Evolutionary conservation across 2,329 filamentous ascomycete genomes (phyloP).

Genomic region (Neofusicoccum umdonicola): DNA sequence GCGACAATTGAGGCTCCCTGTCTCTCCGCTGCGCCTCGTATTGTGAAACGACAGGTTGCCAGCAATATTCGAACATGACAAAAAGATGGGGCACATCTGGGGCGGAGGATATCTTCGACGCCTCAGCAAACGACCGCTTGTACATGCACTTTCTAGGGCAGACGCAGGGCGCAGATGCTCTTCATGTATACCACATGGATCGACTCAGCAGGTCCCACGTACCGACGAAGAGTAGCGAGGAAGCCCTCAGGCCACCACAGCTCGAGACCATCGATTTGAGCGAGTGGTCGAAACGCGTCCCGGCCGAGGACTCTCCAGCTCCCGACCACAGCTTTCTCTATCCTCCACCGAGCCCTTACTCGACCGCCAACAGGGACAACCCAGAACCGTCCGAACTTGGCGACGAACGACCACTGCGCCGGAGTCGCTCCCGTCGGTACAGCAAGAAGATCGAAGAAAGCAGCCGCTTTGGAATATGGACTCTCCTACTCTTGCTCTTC

Average conservation of each 20-base stretch:
- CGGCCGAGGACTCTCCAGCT: not conserved
- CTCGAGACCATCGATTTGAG: conserved; percentile 4
- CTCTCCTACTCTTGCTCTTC: not conserved
- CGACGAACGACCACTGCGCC: not conserved
- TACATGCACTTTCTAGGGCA: not conserved
- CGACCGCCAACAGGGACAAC: not conserved
- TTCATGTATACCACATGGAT: conserved; percentile 2
- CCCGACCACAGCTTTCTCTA: not conserved
- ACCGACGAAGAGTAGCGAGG: not conserved
- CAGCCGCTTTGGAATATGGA: conserved; percentile 9
- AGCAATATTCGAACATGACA: conserved; percentile 2
- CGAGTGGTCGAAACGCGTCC: not conserved
- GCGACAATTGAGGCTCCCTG: not conserved
- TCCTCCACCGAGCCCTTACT: not conserved
- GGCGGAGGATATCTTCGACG: not conserved
- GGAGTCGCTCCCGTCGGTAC: not conserved
- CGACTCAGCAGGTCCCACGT: conserved; percentile 1
- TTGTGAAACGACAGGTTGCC: not conserved
- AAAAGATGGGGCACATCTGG: conserved; percentile 10
- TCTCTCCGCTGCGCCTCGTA: not conserved
- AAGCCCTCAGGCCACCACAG: not conserved
- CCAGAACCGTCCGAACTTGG: not conserved
- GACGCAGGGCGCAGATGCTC: conserved; percentile 12
- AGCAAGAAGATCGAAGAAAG: conserved; percentile 5
- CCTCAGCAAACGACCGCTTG: not conserved